These are phyloP conservation scores for Diophrys sp. DNA, from an alignment of 73 alveolate genomes.

Conservation along the genomic window DNA sequence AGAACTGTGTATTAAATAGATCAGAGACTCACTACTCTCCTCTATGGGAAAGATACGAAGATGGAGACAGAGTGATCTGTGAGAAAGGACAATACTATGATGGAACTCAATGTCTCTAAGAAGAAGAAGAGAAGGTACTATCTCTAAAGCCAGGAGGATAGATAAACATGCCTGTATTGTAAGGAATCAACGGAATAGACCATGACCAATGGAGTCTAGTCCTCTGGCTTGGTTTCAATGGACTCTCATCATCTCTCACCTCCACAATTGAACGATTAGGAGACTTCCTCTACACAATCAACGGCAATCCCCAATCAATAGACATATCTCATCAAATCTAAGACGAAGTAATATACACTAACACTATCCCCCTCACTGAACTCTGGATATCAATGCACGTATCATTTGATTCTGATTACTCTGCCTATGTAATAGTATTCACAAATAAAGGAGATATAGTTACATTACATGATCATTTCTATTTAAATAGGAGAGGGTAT, in stretches of 20 bases:
- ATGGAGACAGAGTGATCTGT: background rate
- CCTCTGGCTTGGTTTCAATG: background rate
- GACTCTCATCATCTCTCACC: no score
- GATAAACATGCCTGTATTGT: background rate
- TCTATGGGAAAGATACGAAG: background rate
- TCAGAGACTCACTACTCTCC: background rate
- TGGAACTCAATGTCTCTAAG: background rate
- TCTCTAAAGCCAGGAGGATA: background rate
- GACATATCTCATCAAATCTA: no score
- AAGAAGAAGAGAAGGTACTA: background rate
- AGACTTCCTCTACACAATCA: no score
- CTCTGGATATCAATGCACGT: background rate
- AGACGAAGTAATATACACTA: no score
- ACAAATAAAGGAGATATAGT: background rate
- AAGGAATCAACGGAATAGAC: background rate
- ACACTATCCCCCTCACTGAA: no score
- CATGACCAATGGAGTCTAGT: background rate
- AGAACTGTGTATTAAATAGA: background rate
- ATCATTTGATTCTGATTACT: background rate
- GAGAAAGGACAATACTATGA: background rate
- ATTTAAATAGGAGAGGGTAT: background rate
- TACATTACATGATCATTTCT: background rate
- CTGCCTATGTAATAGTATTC: background rate
- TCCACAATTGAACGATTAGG: no score
- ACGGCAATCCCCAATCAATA: no score